Conservation (phyloP, 257 asterid genomes). For the Solanum clarkiae region DNA sequence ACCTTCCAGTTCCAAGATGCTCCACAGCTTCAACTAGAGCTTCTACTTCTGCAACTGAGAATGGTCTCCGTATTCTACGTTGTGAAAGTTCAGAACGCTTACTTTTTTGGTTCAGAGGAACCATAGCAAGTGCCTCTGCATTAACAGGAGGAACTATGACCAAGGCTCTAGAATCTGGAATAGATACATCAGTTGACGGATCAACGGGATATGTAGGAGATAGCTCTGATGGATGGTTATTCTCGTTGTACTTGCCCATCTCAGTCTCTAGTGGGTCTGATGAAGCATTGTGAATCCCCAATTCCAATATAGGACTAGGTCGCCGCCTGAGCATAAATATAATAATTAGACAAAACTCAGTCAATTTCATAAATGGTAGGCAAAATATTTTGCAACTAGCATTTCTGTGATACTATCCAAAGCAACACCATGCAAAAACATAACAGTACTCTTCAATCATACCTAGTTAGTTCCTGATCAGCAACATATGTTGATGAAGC, state of each 20-base stretch:
- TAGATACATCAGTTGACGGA: slow-evolving; percentile 18
- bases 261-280: slow-evolving; percentile 19
- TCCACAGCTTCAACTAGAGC: slow-evolving; percentile 96
- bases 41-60: slow-evolving; percentile 86
- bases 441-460: neutral
- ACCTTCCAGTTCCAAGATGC: slow-evolving; percentile 94
- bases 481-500: slow-evolving; percentile 16
- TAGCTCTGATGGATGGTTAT: slow-evolving; percentile 9
- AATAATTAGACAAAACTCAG: neutral
- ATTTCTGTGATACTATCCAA: neutral
- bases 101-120: slow-evolving; percentile 44
- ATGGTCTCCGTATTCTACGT: slow-evolving; percentile 88
- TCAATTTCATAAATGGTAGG: neutral
- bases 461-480: slow-evolving; percentile 30
- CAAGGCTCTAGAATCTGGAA: slow-evolving; percentile 50
- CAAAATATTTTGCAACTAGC: neutral
- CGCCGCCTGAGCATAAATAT: slow-evolving; percentile 37
- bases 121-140: slow-evolving; percentile 47
- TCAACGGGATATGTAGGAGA: slow-evolving; percentile 20
- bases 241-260: slow-evolving; percentile 18
- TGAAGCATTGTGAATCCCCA: slow-evolving; percentile 35
- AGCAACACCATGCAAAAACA: neutral
- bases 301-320: slow-evolving; percentile 32
- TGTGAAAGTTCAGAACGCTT: slow-evolving; percentile 67
- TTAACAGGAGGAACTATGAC: slow-evolving; percentile 28